A percentile compares a stretch with the other conserved stretches of the same genome.
Evolutionary conservation across 768 basidiomycete genomes (phyloP).

Genomic region (Macrolepiota albuminosa): DNA sequence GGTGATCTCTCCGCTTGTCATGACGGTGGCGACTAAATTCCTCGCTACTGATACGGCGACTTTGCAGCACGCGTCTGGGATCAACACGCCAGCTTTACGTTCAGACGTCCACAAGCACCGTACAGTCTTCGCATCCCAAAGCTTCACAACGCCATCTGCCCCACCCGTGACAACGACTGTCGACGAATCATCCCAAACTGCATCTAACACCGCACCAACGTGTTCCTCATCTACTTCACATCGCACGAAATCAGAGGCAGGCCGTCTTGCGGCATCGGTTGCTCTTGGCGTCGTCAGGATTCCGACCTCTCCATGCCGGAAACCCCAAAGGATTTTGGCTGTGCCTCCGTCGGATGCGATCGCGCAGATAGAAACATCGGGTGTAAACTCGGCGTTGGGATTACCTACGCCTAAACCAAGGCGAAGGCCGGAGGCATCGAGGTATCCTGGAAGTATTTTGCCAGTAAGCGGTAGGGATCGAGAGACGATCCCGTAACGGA

Average conservation of each 20-base stretch:
- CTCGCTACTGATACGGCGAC: conserved; percentile 40
- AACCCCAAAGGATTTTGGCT: conserved; percentile 72
- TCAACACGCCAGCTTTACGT: conserved; percentile 23
- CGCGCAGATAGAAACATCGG: conserved; percentile 56
- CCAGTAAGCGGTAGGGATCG: conserved; percentile 71
- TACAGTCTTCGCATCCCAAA: conserved; percentile 61
- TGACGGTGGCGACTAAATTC: conserved; percentile 45
- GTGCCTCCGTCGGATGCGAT: conserved; percentile 60
- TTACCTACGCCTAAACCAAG: conserved; percentile 63
- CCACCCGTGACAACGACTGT: conserved; percentile 46
- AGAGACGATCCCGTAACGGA: conserved; percentile 65
- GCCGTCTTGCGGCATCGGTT: conserved; percentile 48
- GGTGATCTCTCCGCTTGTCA: conserved; percentile 51
- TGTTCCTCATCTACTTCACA: conserved; percentile 60
- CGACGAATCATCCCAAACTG: conserved; percentile 41
- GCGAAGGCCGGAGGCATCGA: conserved; percentile 58
- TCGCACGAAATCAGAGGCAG: conserved; percentile 39
- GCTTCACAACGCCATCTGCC: conserved; percentile 62
- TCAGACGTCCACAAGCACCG: conserved; percentile 64
- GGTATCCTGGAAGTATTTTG: conserved; percentile 62
- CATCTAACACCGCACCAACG: conserved; percentile 50
- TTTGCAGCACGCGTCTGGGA: conserved; percentile 47
- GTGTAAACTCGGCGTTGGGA: conserved; percentile 70
- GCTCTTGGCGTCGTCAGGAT: conserved; percentile 52
- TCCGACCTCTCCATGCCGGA: conserved; percentile 60